These are phyloP conservation scores for Geranium brycei DNA, from an alignment of 345 rosid genomes.

Conservation along the genomic window DNA sequence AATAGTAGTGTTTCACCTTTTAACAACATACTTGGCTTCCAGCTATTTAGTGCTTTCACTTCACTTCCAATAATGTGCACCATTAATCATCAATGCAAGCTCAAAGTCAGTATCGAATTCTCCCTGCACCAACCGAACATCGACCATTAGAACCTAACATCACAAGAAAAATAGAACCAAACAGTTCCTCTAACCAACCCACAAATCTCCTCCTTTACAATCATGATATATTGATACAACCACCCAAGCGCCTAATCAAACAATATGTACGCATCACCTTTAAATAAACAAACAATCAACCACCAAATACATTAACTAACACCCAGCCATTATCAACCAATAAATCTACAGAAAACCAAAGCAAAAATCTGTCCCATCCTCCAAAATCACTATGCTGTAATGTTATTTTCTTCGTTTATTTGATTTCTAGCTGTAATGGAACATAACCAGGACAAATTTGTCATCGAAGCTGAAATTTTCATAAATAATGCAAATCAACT, in stretches of 20 bases:
- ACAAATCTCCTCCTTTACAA: not conserved
- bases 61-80: not conserved
- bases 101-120: not conserved
- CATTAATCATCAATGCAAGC: not conserved
- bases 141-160: not conserved
- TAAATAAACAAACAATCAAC: not conserved
- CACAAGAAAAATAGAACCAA: not conserved
- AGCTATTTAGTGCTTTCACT: not conserved
- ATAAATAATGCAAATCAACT: not conserved
- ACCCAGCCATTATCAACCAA: not conserved
- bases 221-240: not conserved
- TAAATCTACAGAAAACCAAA: not conserved
- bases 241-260: not conserved
- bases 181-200: conserved; percentile 20
- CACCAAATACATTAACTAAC: not conserved
- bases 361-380: not conserved
- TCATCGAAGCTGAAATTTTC: not conserved
- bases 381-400: not conserved
- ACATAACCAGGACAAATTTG: not conserved
- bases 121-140: not conserved
- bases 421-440: not conserved
- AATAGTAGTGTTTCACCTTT: not conserved
- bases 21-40: not conserved
- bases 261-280: not conserved
- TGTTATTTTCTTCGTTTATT: not conserved